Evolutionary conservation across 83 land plant species (phyloP), one percentile per base, ranked within the genome.

Genomic region (Thuja plicata): DNA sequence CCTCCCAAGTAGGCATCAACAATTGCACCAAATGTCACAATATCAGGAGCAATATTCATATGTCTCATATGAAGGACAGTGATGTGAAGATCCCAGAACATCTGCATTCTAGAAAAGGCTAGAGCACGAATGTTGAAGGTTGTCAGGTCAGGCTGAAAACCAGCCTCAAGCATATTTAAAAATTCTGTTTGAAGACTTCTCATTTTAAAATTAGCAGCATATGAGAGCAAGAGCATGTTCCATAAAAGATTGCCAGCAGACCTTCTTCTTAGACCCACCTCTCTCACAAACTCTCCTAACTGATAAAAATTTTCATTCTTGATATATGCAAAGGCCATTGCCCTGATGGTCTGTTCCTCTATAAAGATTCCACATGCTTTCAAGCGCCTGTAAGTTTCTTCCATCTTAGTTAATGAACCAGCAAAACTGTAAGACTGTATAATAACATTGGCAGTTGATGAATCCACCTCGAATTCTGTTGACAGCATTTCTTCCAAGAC

Each of bases 71-170:
- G 96, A 15, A 94, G 91, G 73, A 98, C 89, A 87, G 93, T 90
- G 12, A 95, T 89, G 88, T 96, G 99, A 19, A 98, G 95, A 88
- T 98, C 99, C 97, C 97, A 97, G 71, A 97, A 95, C 96, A 95
- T 89, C 81, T 92, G 55, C 99, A 98, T 98, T 48, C 91, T 92
- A 8, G 97, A 93, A 90, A 93, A 96, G 40, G 99, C 96, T 80
- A 98, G 78, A 40, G 93, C 93, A 21, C 99, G 73, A 30, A 98
- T 92, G 84, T 98, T 98, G 90, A 94, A 97, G 8, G 99, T 97
- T 8, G 95, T 96, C 70, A 98, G 50, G 87, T 98, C 99, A 52
- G 96, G 96, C 41, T 77, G 32, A 73, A 96, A 96, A 48, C 96
- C 99, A 37, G 94, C 90, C 21, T 92, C 92, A 81, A 92, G 87